Conservation (phyloP, 176 grass and related monocot species). For the Cymbopogon citratus region DNA sequence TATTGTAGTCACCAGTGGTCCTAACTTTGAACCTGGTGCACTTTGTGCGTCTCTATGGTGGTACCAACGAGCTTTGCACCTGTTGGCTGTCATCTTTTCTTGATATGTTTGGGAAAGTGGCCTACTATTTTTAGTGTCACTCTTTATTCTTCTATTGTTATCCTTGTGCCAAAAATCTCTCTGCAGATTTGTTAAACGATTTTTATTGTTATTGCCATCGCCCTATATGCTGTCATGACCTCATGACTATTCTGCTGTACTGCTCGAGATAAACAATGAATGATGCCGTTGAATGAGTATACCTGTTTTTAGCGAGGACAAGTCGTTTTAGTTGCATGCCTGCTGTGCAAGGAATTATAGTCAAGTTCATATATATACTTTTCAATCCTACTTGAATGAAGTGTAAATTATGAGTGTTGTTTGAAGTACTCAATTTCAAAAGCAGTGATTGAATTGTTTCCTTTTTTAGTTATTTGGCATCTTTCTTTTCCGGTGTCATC, state of each 20-base stretch:
- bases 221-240: slow-evolving; percentile 11
- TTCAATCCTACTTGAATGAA: slow-evolving; percentile 4
- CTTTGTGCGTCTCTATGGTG: slow-evolving; percentile 28
- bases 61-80: slow-evolving; percentile 37
- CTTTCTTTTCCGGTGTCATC: background rate
- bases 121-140: slow-evolving; percentile 7
- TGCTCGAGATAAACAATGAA: slow-evolving; percentile 14
- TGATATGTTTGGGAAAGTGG: slow-evolving; percentile 34
- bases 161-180: slow-evolving; percentile 17
- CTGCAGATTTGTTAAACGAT: background rate
- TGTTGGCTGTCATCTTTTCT: slow-evolving; percentile 37
- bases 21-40: slow-evolving; percentile 16
- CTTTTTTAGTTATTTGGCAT: background rate
- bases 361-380: slow-evolving; percentile 12
- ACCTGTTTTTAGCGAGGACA: background rate
- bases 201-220: slow-evolving; percentile 15
- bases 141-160: slow-evolving; percentile 24
- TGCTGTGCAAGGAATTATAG: background rate
- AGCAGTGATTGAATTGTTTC: background rate
- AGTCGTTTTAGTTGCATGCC: background rate
- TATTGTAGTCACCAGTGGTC: slow-evolving; percentile 24
- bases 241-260: background rate
- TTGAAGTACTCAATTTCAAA: slow-evolving; percentile 5
- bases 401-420: background rate
- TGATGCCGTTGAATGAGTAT: slow-evolving; percentile 2